Percentiles rank a stretch among this genome's conserved stretches.
Conservation (phyloP, 75 land plant species). For the Larix kaempferi region DNA sequence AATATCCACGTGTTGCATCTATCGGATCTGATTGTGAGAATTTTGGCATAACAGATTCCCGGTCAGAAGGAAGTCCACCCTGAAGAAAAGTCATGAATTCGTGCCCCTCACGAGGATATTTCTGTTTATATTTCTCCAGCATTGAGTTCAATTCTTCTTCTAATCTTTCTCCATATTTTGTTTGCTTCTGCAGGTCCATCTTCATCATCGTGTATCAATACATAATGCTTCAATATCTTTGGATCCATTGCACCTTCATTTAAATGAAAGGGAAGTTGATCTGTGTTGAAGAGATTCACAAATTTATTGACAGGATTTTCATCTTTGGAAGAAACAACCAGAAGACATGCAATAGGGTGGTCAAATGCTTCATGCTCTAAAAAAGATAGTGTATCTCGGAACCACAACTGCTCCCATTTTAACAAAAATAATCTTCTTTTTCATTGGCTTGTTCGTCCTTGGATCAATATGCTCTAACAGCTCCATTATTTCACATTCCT, state of each 20-base stretch:
- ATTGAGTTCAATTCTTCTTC: slow-evolving; percentile 43
- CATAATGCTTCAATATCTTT: slow-evolving; percentile 77
- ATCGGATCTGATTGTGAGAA: slow-evolving; percentile 50
- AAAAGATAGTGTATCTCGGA: slow-evolving; percentile 50
- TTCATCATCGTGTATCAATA: slow-evolving; percentile 87
- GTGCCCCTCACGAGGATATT: slow-evolving; percentile 58
- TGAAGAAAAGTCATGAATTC: slow-evolving; percentile 55
- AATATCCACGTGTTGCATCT: slow-evolving; percentile 83
- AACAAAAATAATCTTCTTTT: slow-evolving; percentile 83
- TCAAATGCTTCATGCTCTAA: slow-evolving; percentile 99
- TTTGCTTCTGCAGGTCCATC: slow-evolving; percentile 63
- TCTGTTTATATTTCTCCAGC: slow-evolving; percentile 38
- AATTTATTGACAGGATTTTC: slow-evolving; percentile 75
- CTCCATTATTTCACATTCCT: slow-evolving; percentile 97
- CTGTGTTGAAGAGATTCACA: slow-evolving; percentile 79
- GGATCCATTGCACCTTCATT: slow-evolving; percentile 98
- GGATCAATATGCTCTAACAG: slow-evolving; percentile 89
- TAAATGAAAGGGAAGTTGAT: slow-evolving; percentile 75
- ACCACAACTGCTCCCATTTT: slow-evolving; percentile 91
- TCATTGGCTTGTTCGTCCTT: slow-evolving; percentile 82
- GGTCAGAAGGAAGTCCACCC: slow-evolving; percentile 51
- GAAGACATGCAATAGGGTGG: slow-evolving; percentile 93
- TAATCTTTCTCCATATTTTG: slow-evolving; percentile 26
- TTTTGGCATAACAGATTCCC: slow-evolving; percentile 67
- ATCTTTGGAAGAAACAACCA: slow-evolving; percentile 92